Conservation (phyloP, 2,329 filamentous ascomycete species). For the Aspergillus tubingensis region DNA sequence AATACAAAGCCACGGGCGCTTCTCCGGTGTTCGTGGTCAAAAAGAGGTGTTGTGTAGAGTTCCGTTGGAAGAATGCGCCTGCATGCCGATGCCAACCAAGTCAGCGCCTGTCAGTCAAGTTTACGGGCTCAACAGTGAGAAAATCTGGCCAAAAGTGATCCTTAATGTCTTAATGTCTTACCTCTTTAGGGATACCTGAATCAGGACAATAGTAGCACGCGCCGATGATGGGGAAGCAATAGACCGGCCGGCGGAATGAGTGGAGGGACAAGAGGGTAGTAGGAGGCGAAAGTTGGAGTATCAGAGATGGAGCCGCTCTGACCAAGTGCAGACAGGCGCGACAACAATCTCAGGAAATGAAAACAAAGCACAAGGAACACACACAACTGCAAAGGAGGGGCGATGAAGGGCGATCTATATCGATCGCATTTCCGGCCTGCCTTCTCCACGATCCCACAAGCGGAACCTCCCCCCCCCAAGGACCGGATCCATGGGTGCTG, state of each 20-base stretch:
- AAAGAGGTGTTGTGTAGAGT: constrained; percentile 6
- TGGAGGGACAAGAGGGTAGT: background rate
- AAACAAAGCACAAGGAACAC: background rate
- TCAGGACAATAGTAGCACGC: background rate
- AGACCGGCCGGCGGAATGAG: background rate
- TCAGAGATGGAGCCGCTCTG: constrained; percentile 5
- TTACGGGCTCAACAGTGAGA: background rate
- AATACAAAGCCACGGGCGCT: constrained; percentile 1
- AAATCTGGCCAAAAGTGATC: background rate
- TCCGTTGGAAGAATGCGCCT: constrained; percentile 10
- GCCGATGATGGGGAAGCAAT: background rate
- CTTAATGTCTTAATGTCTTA: background rate
- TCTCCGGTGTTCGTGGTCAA: background rate
- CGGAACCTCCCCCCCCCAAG: constrained; percentile 9
- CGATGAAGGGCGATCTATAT: background rate
- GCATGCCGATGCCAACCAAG: constrained; percentile 12
- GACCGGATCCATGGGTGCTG: constrained; percentile 14
- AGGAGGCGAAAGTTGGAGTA: background rate
- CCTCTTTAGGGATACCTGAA: background rate
- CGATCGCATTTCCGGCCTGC: constrained; percentile 7
- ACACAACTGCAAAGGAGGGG: background rate
- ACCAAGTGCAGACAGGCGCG: background rate
- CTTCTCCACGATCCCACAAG: constrained; percentile 17
- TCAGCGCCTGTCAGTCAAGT: constrained; percentile 1
- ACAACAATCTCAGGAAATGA: background rate